These are phyloP conservation scores for Entonaema liquescens DNA, from an alignment of 495 filamentous ascomycete species.

Conservation along the genomic window DNA sequence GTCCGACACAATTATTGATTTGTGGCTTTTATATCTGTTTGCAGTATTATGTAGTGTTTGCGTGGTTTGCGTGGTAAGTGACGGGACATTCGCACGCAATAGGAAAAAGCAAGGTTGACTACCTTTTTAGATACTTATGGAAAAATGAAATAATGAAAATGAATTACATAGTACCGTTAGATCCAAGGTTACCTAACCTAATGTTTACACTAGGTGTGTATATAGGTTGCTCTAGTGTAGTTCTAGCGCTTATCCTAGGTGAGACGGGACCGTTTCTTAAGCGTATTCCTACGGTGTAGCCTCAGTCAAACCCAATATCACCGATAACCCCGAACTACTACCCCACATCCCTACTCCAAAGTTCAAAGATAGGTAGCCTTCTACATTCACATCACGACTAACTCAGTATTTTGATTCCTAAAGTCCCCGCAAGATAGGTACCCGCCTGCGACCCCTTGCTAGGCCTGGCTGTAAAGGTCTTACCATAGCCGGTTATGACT, in stretches of 20 bases:
- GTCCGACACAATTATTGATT: not conserved
- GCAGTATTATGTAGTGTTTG: no score
- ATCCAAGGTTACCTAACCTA: no score
- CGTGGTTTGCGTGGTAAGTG: no score
- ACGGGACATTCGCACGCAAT: no score
- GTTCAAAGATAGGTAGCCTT: not conserved
- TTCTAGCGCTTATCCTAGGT: not conserved
- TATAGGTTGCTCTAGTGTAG: not conserved
- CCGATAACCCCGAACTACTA: not conserved
- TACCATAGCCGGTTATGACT: not conserved
- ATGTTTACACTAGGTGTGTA: no score
- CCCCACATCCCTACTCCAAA: not conserved
- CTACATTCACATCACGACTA: constrained; percentile 1
- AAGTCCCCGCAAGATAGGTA: not conserved
- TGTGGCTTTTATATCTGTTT: not conserved
- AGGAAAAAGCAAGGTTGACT: no score
- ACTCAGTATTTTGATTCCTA: constrained; percentile 18
- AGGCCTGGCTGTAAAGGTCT: not conserved
- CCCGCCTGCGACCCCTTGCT: not conserved
- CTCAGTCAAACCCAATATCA: constrained; percentile 1
- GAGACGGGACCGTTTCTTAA: not conserved
- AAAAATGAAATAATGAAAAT: no score
- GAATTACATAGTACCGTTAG: no score
- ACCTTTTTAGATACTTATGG: no score
- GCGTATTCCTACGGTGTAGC: constrained; percentile 7